phyloP scores from a whole-genome alignment of 208 protist genomes.

The Acanthamoeba triangularis region DNA sequence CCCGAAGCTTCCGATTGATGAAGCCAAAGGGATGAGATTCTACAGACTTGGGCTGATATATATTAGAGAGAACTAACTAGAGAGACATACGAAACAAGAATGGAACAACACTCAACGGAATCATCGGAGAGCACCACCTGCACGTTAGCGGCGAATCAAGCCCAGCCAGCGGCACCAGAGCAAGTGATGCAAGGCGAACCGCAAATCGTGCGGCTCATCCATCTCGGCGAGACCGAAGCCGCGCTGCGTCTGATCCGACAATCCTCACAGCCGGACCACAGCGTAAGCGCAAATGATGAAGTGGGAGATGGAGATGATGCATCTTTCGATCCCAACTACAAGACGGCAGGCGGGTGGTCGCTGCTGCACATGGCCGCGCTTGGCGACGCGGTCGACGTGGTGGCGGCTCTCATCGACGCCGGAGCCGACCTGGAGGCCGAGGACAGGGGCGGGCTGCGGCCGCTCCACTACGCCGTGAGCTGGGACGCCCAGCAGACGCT shows the following conservation, averaged over 20 bases:
- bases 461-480: conserved; percentile 59
- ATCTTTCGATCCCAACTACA: conserved; percentile 47
- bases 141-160: too few species aligned
- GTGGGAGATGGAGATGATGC: too few species aligned
- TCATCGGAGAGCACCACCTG: too few species aligned
- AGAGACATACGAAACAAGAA: too few species aligned
- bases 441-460: background rate
- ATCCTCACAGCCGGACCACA: background rate
- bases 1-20: background rate
- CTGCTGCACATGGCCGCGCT: conserved; percentile 63
- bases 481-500: conserved; percentile 17
- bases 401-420: background rate
- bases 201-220: conserved; percentile 7
- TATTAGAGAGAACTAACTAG: too few species aligned
- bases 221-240: background rate
- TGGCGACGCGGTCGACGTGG: conserved; percentile 13
- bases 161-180: background rate
- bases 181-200: conserved; percentile 22
- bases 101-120: too few species aligned
- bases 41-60: too few species aligned
- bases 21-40: too few species aligned
- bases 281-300: background rate
- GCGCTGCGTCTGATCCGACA: background rate
- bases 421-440: conserved; percentile 20
- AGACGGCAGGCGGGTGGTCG: conserved; percentile 38